Percentiles rank a stretch among this genome's conserved stretches.
Evolutionary conservation across 306 rosid genomes (phyloP).

Genomic region (Psophocarpus tetragonolobus): DNA sequence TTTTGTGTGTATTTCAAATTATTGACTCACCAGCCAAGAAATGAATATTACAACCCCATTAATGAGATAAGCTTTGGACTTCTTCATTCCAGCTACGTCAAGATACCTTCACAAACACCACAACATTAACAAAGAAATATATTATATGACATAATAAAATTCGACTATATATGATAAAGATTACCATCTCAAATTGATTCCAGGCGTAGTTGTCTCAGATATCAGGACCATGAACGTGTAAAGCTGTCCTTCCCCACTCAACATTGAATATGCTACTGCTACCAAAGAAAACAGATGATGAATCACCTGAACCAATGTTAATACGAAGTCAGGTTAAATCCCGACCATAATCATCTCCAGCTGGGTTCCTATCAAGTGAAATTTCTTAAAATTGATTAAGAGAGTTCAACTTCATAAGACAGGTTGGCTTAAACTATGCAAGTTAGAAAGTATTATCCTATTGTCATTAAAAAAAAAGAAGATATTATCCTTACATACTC

Average conservation of each 20-base stretch:
- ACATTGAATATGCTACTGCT: constrained; percentile 83
- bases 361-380: constrained; percentile 37
- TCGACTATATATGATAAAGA: constrained; percentile 4
- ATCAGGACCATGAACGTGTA: constrained; percentile 91
- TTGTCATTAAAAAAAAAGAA: too few species aligned
- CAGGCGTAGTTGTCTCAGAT: constrained; percentile 95
- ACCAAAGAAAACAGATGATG: constrained; percentile 76
- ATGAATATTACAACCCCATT: constrained; percentile 89
- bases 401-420: constrained; percentile 15
- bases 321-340: constrained; percentile 36
- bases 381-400: constrained; percentile 36
- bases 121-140: constrained; percentile 13
- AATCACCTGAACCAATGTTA: constrained; percentile 64
- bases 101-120: constrained; percentile 71
- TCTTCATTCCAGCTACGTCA: constrained; percentile 86
- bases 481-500: constrained; percentile 82
- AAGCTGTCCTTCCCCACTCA: constrained; percentile 89
- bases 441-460: constrained; percentile 49
- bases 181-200: constrained; percentile 96
- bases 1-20: not conserved
- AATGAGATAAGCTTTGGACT: constrained; percentile 69
- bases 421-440: not conserved
- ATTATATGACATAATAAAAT: not conserved
- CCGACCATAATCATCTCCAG: constrained; percentile 30
- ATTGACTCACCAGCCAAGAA: constrained; percentile 84